A percentile compares a stretch with the other conserved stretches of the same genome.
phyloP scores from a whole-genome alignment of 805 yeast genomes.

The Teunomyces funiuensis region DNA sequence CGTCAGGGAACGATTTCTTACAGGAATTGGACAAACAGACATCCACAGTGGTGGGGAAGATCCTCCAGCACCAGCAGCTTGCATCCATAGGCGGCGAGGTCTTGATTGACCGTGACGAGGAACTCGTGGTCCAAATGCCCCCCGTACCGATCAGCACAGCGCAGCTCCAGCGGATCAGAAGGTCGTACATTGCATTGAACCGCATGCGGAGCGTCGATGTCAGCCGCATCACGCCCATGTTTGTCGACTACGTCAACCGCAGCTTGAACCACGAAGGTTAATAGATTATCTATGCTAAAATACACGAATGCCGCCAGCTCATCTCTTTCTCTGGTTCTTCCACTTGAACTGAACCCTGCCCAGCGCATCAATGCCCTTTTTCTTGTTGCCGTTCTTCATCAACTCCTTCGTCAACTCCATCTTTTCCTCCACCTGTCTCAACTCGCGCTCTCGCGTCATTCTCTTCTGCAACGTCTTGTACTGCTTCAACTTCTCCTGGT shows the following conservation, averaged over 20 bases:
- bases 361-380: slow-evolving; percentile 62
- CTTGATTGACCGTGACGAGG: slow-evolving; percentile 44
- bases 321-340: slow-evolving; percentile 73
- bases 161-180: slow-evolving; percentile 76
- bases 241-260: slow-evolving; percentile 73
- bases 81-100: slow-evolving; percentile 50
- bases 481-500: slow-evolving; percentile 59
- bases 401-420: slow-evolving; percentile 80
- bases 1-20: slow-evolving; percentile 70
- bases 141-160: slow-evolving; percentile 61
- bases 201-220: slow-evolving; percentile 72
- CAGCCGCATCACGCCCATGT: slow-evolving; percentile 66
- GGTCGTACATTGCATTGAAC: slow-evolving; percentile 81
- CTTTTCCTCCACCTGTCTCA: slow-evolving; percentile 64
- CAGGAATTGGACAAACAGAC: slow-evolving; percentile 78
- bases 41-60: slow-evolving; percentile 57
- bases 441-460: slow-evolving; percentile 66
- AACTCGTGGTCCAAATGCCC: slow-evolving; percentile 61
- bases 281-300: too few species aligned
- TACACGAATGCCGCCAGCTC: too few species aligned
- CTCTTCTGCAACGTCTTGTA: slow-evolving; percentile 61
- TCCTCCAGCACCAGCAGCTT: slow-evolving; percentile 62
- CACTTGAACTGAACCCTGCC: slow-evolving; percentile 81
- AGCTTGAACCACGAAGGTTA: slow-evolving; percentile 45
- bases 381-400: slow-evolving; percentile 87